These are phyloP conservation scores for Colletotrichum siamense DNA, from an alignment of 2,329 filamentous ascomycete species.

Conservation along the genomic window DNA sequence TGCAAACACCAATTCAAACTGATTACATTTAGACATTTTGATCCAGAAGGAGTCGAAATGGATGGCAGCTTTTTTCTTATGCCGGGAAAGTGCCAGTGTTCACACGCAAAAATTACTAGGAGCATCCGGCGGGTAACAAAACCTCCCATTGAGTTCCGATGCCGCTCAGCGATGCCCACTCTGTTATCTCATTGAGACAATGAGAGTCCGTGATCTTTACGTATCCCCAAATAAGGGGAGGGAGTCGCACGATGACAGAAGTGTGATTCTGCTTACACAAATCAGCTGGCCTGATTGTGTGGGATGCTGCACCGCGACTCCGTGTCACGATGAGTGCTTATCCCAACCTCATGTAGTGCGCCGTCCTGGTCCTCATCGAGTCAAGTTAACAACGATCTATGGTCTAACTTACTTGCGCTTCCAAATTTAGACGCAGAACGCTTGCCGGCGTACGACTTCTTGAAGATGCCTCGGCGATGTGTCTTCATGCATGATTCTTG, in stretches of 20 bases:
- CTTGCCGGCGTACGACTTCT: background rate
- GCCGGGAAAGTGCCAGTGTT: background rate
- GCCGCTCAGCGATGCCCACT: background rate
- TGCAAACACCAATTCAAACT: background rate
- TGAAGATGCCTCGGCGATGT: background rate
- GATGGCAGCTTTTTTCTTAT: background rate
- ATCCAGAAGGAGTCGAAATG: background rate
- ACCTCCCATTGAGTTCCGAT: background rate
- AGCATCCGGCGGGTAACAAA: background rate
- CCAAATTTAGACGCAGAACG: background rate
- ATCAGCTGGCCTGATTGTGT: background rate
- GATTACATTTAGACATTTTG: background rate
- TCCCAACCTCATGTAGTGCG: background rate
- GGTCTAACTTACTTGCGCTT: background rate
- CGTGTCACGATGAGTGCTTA: background rate
- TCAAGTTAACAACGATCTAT: background rate
- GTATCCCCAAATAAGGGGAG: fast-evolving
- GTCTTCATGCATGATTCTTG: background rate
- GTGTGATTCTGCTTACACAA: background rate
- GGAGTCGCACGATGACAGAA: background rate
- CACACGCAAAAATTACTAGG: background rate
- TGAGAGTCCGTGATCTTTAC: background rate
- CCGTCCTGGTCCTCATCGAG: background rate
- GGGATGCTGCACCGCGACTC: background rate
- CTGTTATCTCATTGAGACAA: background rate